Evolutionary conservation across 1,284 basidiomycete species (phyloP).

Genomic region (Moesziomyces sp.): DNA sequence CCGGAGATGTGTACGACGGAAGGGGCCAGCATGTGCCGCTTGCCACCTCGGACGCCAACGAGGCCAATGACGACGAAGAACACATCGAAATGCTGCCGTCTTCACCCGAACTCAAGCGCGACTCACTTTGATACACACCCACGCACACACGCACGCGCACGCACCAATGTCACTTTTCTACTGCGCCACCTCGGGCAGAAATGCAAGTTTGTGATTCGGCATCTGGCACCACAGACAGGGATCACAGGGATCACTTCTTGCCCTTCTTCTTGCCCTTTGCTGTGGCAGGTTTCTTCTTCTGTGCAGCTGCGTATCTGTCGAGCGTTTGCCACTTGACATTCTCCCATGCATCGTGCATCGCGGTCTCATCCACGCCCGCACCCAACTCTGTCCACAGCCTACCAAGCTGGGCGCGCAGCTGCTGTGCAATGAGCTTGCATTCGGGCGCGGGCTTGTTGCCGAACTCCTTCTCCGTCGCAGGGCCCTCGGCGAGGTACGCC

Average conservation of each 20-base stretch:
- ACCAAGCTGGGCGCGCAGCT: conserved; percentile 22
- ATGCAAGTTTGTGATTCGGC: no score
- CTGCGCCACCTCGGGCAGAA: no score
- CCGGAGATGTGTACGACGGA: conserved; percentile 7
- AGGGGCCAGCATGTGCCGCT: conserved; percentile 34
- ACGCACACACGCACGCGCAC: no score
- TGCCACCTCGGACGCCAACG: conserved; percentile 12
- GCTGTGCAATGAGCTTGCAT: conserved; percentile 39
- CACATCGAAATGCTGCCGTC: conserved; percentile 55
- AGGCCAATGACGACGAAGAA: conserved; percentile 43
- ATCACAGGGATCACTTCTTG: conserved; percentile 13
- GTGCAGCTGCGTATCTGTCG: conserved; percentile 37
- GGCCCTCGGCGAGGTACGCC: conserved; percentile 58
- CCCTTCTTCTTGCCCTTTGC: conserved; percentile 32
- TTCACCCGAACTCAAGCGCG: not conserved
- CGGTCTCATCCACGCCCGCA: conserved; percentile 13
- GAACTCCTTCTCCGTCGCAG: conserved; percentile 51
- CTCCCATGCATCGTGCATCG: conserved; percentile 38
- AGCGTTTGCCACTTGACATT: conserved; percentile 42
- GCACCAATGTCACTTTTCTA: no score
- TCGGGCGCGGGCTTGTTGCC: conserved; percentile 51
- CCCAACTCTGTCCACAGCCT: conserved; percentile 43
- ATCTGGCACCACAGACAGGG: no score
- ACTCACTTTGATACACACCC: not conserved
- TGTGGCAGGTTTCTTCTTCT: conserved; percentile 22